phyloP scores from a whole-genome alignment of 345 rosid genomes.

The Populus simonii region DNA sequence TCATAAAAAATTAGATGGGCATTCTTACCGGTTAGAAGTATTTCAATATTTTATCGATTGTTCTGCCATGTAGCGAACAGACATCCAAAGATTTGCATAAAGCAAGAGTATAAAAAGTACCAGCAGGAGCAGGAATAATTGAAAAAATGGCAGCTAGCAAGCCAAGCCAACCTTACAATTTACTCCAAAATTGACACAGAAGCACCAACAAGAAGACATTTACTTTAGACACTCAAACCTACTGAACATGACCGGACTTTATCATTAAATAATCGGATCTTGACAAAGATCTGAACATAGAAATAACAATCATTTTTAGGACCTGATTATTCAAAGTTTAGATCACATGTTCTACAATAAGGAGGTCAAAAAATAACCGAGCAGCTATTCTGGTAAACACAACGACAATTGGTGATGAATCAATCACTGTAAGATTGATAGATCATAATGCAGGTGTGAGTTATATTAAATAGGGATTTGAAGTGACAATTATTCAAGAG shows the following conservation, averaged over 20 bases:
- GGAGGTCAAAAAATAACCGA: background rate
- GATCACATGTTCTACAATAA: background rate
- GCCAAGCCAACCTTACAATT: background rate
- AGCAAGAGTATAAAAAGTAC: background rate
- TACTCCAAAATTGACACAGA: background rate
- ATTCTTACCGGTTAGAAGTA: background rate
- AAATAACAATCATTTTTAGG: background rate
- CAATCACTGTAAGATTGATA: background rate
- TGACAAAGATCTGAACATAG: background rate
- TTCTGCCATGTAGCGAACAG: background rate
- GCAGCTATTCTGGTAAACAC: background rate
- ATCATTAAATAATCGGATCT: no score
- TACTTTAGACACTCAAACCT: background rate
- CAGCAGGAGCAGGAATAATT: background rate
- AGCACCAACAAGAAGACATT: background rate
- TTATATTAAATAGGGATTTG: background rate
- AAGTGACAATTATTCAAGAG: background rate
- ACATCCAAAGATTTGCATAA: background rate
- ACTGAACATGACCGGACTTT: background rate
- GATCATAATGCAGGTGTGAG: background rate
- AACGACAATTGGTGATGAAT: background rate
- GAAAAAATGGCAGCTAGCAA: background rate
- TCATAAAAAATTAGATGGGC: background rate
- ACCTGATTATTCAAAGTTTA: background rate
- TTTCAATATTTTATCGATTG: background rate